phyloP scores from a whole-genome alignment of 2,329 filamentous ascomycete genomes.

The Nakataea oryzae region DNA sequence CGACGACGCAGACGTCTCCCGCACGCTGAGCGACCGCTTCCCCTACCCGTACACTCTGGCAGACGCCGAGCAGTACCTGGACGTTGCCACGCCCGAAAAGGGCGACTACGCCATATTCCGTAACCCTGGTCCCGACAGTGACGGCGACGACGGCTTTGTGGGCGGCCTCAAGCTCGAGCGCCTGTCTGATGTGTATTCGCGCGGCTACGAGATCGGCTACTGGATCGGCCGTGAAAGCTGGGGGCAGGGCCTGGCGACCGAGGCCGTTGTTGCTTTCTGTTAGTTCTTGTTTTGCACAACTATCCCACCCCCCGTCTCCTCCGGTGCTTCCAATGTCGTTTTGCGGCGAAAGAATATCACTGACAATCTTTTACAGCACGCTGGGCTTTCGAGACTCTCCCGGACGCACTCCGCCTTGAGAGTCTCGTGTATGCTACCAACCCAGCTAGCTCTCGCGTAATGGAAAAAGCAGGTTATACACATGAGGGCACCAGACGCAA shows the following conservation, averaged over 20 bases:
- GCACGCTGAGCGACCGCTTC: conserved; percentile 31
- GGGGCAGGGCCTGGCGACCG: conserved; percentile 34
- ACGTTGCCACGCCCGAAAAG: conserved; percentile 19
- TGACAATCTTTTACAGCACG: conserved; percentile 5
- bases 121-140: conserved; percentile 8
- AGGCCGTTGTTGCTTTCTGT: conserved; percentile 24
- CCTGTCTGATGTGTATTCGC: conserved; percentile 25
- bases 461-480: conserved; percentile 30
- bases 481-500: conserved; percentile 31
- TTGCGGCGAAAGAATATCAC: background rate
- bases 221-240: conserved; percentile 30
- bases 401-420: conserved; percentile 29
- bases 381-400: conserved; percentile 33
- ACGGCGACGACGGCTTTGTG: conserved; percentile 19
- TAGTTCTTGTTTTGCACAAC: background rate
- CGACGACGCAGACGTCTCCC: conserved; percentile 25
- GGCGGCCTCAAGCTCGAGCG: conserved; percentile 30
- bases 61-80: conserved; percentile 17
- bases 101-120: conserved; percentile 14
- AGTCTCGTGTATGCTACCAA: conserved; percentile 27
- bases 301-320: background rate
- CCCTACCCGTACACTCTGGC: conserved; percentile 33
- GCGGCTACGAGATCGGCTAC: conserved; percentile 38
- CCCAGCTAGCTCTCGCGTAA: conserved; percentile 27
- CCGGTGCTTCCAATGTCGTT: background rate